phyloP scores from a whole-genome alignment of 2,329 filamentous ascomycete species.

The Lachnellula cervina region DNA sequence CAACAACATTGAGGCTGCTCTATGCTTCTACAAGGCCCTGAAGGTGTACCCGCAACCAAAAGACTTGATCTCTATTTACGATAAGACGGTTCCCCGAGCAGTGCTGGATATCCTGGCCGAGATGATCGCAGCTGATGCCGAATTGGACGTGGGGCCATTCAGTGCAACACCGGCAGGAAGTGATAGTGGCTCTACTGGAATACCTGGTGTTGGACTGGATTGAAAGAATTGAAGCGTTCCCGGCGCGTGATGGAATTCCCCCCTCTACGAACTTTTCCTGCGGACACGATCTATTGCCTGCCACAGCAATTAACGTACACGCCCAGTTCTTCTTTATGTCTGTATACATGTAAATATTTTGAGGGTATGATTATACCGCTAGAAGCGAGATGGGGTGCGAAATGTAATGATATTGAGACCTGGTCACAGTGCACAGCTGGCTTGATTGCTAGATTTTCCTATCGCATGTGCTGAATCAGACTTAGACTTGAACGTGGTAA shows the following conservation, averaged over 20 bases:
- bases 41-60: constrained; percentile 96
- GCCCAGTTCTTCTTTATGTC: constrained; percentile 19
- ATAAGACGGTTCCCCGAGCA: constrained; percentile 75
- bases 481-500: neutral
- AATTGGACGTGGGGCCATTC: constrained; percentile 53
- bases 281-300: constrained; percentile 13
- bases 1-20: constrained; percentile 73
- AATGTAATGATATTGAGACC: constrained; percentile 15
- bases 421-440: neutral
- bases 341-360: constrained; percentile 29
- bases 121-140: constrained; percentile 92
- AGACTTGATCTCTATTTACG: constrained; percentile 94
- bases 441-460: neutral
- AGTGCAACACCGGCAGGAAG: constrained; percentile 21
- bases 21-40: constrained; percentile 96
- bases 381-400: constrained; percentile 3
- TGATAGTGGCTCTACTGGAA: constrained; percentile 22
- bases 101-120: constrained; percentile 94
- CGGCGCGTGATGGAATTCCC: constrained; percentile 7
- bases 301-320: constrained; percentile 19
- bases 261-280: constrained; percentile 6
- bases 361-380: constrained; percentile 19
- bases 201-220: constrained; percentile 28
- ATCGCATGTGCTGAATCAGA: no score
- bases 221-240: constrained; percentile 12